phyloP scores from a whole-genome alignment of 257 asterid genomes.

The Nicotiana obtusifolia region DNA sequence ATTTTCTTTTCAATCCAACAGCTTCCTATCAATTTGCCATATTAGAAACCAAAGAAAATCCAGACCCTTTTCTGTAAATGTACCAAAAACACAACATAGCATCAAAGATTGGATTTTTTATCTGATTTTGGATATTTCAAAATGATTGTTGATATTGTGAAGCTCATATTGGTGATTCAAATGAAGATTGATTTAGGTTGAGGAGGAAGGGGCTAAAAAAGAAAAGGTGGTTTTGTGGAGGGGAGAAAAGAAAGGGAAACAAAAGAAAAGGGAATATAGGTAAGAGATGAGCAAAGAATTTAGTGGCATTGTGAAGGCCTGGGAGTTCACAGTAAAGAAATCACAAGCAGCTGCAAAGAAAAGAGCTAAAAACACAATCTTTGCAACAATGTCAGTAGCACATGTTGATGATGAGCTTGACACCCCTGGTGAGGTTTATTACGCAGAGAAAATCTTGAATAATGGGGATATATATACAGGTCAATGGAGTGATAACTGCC shows the following conservation, averaged over 20 bases:
- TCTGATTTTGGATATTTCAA: neutral
- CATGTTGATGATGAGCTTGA: slow-evolving; percentile 71
- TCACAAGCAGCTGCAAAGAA: slow-evolving; percentile 51
- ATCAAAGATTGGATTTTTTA: slow-evolving; percentile 4
- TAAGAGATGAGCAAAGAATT: slow-evolving; percentile 69
- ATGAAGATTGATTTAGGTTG: slow-evolving; percentile 42
- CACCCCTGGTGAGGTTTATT: slow-evolving; percentile 31
- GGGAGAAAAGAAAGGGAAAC: neutral
- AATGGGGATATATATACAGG: slow-evolving; percentile 76
- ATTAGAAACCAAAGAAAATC: neutral
- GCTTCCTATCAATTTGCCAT: neutral
- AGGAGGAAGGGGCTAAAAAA: neutral
- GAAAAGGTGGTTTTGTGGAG: neutral
- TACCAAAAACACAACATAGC: neutral
- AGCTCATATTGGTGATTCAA: slow-evolving; percentile 21
- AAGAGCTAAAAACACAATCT: slow-evolving; percentile 36
- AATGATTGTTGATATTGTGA: slow-evolving; percentile 19
- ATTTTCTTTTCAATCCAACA: neutral
- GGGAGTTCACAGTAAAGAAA: slow-evolving; percentile 66
- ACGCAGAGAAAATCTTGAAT: slow-evolving; percentile 54
- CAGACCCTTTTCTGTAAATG: neutral
- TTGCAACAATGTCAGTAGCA: slow-evolving; percentile 79
- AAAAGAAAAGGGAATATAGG: slow-evolving; percentile 15
- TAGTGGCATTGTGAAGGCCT: slow-evolving; percentile 70
- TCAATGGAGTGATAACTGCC: slow-evolving; percentile 57